These are phyloP conservation scores for Nicotiana knightiana DNA, from an alignment of 257 asterid genomes.

Conservation along the genomic window DNA sequence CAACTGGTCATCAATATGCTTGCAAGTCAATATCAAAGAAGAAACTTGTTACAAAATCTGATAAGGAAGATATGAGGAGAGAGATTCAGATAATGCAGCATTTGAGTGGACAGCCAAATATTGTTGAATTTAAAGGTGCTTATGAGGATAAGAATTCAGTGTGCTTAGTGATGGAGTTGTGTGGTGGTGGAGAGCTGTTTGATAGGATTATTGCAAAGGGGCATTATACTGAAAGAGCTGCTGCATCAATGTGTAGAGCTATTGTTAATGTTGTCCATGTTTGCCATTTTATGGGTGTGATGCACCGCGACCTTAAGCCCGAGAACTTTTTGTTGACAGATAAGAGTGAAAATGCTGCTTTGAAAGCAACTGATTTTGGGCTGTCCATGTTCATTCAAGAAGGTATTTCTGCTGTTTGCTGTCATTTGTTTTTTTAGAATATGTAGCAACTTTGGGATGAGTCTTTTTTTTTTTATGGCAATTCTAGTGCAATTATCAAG, in stretches of 20 bases:
- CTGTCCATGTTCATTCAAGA: constrained; percentile 61
- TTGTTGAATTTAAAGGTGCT: constrained; percentile 69
- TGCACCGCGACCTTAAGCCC: constrained; percentile 77
- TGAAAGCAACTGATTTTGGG: constrained; percentile 76
- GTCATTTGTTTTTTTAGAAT: not conserved
- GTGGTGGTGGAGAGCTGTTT: constrained; percentile 76
- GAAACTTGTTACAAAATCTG: constrained; percentile 51
- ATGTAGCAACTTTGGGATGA: not conserved
- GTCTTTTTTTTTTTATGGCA: not conserved
- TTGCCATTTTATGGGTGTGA: constrained; percentile 79
- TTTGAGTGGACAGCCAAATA: constrained; percentile 65
- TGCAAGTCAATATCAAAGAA: constrained; percentile 70
- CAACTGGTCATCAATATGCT: constrained; percentile 46
- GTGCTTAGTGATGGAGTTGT: constrained; percentile 67
- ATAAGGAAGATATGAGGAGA: constrained; percentile 69
- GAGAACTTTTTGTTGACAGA: constrained; percentile 70
- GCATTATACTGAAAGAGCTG: constrained; percentile 64
- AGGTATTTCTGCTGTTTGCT: constrained; percentile 25
- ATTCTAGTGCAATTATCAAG: not conserved
- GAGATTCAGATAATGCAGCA: constrained; percentile 85
- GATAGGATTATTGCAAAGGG: constrained; percentile 66
- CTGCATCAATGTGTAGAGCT: constrained; percentile 56
- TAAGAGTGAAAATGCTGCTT: constrained; percentile 41
- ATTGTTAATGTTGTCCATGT: constrained; percentile 65
- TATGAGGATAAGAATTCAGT: constrained; percentile 64